Conservation (phyloP, 352 stramenopile genomes). For the Globisporangium takayamanum region DNA sequence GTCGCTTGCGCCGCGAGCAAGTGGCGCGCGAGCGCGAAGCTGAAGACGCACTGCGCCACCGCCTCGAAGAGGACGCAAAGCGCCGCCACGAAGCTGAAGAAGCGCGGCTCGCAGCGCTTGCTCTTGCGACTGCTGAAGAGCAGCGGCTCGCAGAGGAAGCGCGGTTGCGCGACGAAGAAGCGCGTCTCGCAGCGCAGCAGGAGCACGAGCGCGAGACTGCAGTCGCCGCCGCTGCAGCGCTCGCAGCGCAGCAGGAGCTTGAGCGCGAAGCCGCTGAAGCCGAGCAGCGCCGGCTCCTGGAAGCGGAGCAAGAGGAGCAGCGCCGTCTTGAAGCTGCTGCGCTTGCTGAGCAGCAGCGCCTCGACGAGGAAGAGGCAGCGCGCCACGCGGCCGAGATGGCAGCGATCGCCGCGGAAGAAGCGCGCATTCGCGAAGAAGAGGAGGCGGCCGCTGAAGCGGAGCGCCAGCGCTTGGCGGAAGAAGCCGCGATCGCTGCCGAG, state of each 20-base stretch:
- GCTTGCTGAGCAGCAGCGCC: constrained; percentile 21
- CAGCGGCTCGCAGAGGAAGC: constrained; percentile 9
- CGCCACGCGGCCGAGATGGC: constrained; percentile 14
- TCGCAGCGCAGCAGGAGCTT: not conserved
- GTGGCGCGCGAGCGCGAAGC: constrained; percentile 55
- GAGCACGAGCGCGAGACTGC: constrained; percentile 8
- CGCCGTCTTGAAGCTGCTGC: constrained; percentile 23
- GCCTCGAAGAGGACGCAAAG: constrained; percentile 31
- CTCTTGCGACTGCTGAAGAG: constrained; percentile 6
- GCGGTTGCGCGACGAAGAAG: constrained; percentile 10
- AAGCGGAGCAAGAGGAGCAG: constrained; percentile 20
- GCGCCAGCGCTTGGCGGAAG: constrained; percentile 14
- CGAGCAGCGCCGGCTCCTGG: not conserved
- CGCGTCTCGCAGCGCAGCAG: not conserved
- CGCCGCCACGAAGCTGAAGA: constrained; percentile 16
- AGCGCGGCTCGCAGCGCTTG: constrained; percentile 8
- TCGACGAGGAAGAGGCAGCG: constrained; percentile 25
- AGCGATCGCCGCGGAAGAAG: constrained; percentile 10
- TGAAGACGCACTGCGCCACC: constrained; percentile 46
- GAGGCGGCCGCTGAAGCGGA: constrained; percentile 3
- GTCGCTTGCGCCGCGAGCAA: constrained; percentile 69
- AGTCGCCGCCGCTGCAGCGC: constrained; percentile 1
- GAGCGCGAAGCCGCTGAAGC: constrained; percentile 6
- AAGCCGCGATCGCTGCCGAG: constrained; percentile 6
- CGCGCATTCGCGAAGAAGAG: not conserved